Base-by-base conservation (phyloP, 2,329 filamentous ascomycete species). In the Aspergillus intermedius region DNA sequence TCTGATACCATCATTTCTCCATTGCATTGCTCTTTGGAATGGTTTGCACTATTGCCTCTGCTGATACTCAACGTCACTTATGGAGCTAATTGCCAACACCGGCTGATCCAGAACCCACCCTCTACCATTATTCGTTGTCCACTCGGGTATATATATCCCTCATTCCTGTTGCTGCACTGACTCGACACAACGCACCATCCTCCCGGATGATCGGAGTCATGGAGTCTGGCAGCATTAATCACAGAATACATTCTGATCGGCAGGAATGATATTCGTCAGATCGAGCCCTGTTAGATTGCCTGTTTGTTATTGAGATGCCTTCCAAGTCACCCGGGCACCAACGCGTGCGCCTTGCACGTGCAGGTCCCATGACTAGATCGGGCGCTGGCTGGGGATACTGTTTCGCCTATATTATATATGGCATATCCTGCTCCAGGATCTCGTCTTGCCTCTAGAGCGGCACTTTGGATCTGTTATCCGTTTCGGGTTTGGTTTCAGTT, bases 311-410 rank as follows among this genome's bases (percentile, higher is more conserved):
- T 12, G 25, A 30, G 25, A 35, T 35, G 34, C 15, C n/a, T 35
- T 17, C 8, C 34, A 17, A 35, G 39, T 41, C 39, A 41, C 39
- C 54, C 52, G 53, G 53, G 48, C 45, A 49, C 52, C 41, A 22
- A 49, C 57, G 54, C 56, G 56, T 58, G 57, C 54, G 30, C 48
- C 53, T 37, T 43, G 50, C 56, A 54, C 53, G 53, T 58, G 53
- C 42, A 8, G 49, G 23, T 46, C 51, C 45, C 45, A 55, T 58
- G 51, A 57, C 50, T 52, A 57, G 46, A 54, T 50, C 34, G 34
- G 34, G 34, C 34, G 13, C 15, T 35, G n/a, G n/a, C 35, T 39
- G 35, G 35, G 35, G 35, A 15, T 17, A 39, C 35, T 39, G n/a
- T 39, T 39, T 39, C 35, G n/a, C 10, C 35, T 25, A 25, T 43